phyloP scores from a whole-genome alignment of 495 filamentous ascomycete genomes.

The Friedmanniomyces simplex region DNA sequence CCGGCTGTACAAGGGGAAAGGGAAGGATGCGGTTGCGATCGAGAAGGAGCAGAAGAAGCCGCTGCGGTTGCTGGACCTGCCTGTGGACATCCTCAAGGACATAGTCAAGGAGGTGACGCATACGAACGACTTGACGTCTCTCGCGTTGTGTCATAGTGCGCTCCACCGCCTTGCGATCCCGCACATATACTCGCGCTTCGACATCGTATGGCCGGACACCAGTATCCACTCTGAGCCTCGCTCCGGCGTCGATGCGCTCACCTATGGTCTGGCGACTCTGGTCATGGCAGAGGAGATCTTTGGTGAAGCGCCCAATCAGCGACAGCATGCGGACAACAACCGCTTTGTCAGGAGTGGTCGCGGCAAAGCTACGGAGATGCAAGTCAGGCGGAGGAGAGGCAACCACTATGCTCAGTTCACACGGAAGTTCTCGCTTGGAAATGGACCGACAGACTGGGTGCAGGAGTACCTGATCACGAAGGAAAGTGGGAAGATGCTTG shows the following conservation, averaged over 20 bases:
- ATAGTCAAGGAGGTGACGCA: conserved; percentile 89
- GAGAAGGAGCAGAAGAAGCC: conserved; percentile 29
- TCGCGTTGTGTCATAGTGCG: conserved; percentile 76
- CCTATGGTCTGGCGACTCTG: conserved; percentile 79
- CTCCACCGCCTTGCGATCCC: conserved; percentile 73
- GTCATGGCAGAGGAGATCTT: conserved; percentile 71
- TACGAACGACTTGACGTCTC: conserved; percentile 75
- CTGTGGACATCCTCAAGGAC: conserved; percentile 74
- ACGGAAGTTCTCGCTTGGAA: conserved; percentile 81
- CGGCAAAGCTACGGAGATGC: conserved; percentile 18
- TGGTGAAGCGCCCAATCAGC: conserved; percentile 35
- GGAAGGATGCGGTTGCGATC: conserved; percentile 20
- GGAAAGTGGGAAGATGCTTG: conserved; percentile 88
- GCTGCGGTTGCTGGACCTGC: conserved; percentile 60
- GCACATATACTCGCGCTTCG: conserved; percentile 83
- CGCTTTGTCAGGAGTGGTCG: conserved; percentile 1
- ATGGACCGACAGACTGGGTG: conserved; percentile 74
- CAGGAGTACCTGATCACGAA: conserved; percentile 80
- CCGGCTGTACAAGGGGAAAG: conserved; percentile 27
- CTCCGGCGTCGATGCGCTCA: conserved; percentile 78
- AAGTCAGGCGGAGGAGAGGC: conserved; percentile 41
- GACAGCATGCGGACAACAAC: conserved; percentile 8
- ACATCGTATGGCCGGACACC: conserved; percentile 87
- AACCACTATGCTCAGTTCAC: conserved; percentile 81
- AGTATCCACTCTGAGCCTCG: conserved; percentile 51